phyloP scores from a whole-genome alignment of 2,329 filamentous ascomycete genomes.

The Cadophora sp. region DNA sequence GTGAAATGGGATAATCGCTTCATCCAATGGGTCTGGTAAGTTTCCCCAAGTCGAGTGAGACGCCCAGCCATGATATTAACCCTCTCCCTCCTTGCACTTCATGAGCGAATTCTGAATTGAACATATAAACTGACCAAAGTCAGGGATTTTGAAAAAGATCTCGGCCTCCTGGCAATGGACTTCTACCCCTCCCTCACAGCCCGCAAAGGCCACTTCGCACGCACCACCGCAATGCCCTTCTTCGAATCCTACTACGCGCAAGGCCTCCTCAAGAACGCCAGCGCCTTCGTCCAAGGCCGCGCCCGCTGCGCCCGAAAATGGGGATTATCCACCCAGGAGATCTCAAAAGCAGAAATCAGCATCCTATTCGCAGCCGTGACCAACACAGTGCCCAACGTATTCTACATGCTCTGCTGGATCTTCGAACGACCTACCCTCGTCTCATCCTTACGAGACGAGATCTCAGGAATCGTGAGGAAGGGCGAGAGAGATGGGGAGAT shows the following conservation, averaged over 20 bases:
- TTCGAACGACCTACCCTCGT: conserved; percentile 43
- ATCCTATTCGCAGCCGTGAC: conserved; percentile 41
- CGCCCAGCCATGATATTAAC: too few relatives aligned
- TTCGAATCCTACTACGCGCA: conserved; percentile 27
- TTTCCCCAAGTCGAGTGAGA: not conserved
- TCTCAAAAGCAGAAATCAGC: conserved; percentile 40
- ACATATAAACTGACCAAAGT: too few relatives aligned
- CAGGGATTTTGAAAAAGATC: conserved; percentile 29
- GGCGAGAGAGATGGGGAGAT: conserved; percentile 14
- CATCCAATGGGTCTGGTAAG: conserved; percentile 16
- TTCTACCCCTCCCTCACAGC: conserved; percentile 24
- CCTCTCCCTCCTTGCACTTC: not conserved
- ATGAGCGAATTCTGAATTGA: too few relatives aligned
- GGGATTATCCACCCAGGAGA: conserved; percentile 17
- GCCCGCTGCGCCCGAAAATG: conserved; percentile 17
- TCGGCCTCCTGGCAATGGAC: conserved; percentile 23
- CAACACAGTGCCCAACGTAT: conserved; percentile 48
- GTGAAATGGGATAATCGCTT: conserved; percentile 19
- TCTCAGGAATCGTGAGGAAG: conserved; percentile 31
- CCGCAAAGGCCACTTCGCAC: conserved; percentile 24
- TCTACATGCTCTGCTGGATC: conserved; percentile 47
- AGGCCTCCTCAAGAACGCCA: conserved; percentile 22
- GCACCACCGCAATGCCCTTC: conserved; percentile 11
- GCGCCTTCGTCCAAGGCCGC: conserved; percentile 21
- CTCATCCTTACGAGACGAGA: conserved; percentile 41